phyloP scores from a whole-genome alignment of 208 protist species.

The Trypanosoma caninum region DNA sequence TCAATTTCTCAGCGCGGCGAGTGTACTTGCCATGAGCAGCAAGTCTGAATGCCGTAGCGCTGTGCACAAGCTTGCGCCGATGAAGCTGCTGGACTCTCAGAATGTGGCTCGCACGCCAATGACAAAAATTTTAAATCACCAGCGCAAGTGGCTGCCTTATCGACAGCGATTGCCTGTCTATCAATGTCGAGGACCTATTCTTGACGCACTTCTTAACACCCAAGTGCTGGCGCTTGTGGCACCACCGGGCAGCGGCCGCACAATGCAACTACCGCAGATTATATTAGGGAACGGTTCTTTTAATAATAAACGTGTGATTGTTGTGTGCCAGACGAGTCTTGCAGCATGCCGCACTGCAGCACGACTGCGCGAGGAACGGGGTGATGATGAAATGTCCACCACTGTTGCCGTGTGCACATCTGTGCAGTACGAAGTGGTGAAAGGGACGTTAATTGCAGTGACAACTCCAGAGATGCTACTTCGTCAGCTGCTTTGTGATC shows the following conservation, averaged over 20 bases:
- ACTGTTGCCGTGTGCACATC: slow-evolving; percentile 49
- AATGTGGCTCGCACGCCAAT: slow-evolving; percentile 56
- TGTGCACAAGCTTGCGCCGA: slow-evolving; percentile 56
- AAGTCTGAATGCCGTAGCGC: slow-evolving; percentile 10
- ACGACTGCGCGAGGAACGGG: slow-evolving; percentile 81
- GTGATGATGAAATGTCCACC: slow-evolving; percentile 54
- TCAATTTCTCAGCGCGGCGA: slow-evolving; percentile 17
- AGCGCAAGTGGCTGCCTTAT: slow-evolving; percentile 83
- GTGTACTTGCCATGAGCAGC: slow-evolving; percentile 14
- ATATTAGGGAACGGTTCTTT: slow-evolving; percentile 83
- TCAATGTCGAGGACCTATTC: slow-evolving; percentile 61
- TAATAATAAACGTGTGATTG: slow-evolving; percentile 67
- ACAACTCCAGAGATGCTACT: slow-evolving; percentile 81
- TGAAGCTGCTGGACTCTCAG: slow-evolving; percentile 47
- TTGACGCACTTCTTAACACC: slow-evolving; percentile 65
- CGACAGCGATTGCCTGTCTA: slow-evolving; percentile 75
- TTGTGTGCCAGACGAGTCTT: slow-evolving; percentile 61
- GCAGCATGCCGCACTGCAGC: slow-evolving; percentile 50
- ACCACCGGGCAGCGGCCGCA: slow-evolving; percentile 48
- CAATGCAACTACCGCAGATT: slow-evolving; percentile 73
- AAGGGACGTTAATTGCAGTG: slow-evolving; percentile 63
- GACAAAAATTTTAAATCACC: slow-evolving; percentile 69
- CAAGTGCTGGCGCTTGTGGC: slow-evolving; percentile 64
- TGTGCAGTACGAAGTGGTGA: slow-evolving; percentile 36
- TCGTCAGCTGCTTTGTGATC: slow-evolving; percentile 80